phyloP scores from a whole-genome alignment of 2,329 filamentous ascomycete genomes.

The Penicillium corylophilum region DNA sequence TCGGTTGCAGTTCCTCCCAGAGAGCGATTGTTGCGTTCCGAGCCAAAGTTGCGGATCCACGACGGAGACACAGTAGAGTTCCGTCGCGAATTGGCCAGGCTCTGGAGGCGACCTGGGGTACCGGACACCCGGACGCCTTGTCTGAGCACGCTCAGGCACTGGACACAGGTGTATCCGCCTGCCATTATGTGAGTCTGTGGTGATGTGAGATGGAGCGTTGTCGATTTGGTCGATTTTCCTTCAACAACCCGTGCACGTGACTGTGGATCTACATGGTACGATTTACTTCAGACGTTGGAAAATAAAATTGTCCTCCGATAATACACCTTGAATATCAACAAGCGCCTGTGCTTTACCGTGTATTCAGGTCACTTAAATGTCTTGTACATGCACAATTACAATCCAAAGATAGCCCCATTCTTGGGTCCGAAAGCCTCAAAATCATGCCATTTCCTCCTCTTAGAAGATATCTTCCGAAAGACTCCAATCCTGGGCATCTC shows the following conservation, averaged over 20 bases:
- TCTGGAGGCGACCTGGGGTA: conserved; percentile 23
- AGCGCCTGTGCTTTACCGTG: conserved; percentile 6
- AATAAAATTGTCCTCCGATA: not conserved
- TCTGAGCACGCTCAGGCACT: conserved; percentile 39
- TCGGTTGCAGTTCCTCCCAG: conserved; percentile 19
- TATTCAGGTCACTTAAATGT: conserved; percentile 11
- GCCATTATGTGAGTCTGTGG: conserved; percentile 33
- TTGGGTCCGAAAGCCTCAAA: not conserved
- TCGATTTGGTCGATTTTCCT: conserved; percentile 14
- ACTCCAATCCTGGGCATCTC: conserved; percentile 64
- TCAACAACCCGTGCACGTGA: conserved; percentile 17
- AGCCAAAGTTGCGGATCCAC: conserved; percentile 30
- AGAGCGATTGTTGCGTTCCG: conserved; percentile 24
- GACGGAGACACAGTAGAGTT: conserved; percentile 25
- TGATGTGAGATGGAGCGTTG: conserved; percentile 1
- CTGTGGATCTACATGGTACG: not conserved
- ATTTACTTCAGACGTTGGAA: not conserved
- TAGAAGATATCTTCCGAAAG: conserved; percentile 74
- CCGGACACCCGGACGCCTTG: conserved; percentile 27
- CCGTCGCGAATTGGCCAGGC: conserved; percentile 25
- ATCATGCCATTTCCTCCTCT: conserved; percentile 3
- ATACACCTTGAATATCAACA: conserved; percentile 1
- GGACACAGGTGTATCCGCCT: conserved; percentile 41
- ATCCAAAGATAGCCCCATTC: not conserved
- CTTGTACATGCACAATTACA: conserved; percentile 14